phyloP scores from a whole-genome alignment of 2,329 filamentous ascomycete genomes.

The Aureobasidium sp. region DNA sequence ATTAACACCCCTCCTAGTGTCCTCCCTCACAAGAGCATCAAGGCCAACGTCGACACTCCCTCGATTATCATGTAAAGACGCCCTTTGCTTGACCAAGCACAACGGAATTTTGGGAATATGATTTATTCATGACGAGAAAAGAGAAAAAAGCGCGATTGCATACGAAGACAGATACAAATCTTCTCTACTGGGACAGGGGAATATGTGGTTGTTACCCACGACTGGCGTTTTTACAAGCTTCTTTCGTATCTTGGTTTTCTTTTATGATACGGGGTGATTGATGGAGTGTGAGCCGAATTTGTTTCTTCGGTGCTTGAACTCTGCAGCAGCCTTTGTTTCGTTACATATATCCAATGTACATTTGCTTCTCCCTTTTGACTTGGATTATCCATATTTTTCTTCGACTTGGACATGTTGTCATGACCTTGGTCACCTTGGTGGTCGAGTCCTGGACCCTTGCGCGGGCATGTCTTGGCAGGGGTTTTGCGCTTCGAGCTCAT shows the following conservation, averaged over 20 bases:
- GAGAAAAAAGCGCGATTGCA: constrained; percentile 10
- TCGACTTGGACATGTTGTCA: background rate
- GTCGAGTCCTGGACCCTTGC: background rate
- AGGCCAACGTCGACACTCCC: constrained; percentile 77
- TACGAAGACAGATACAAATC: background rate
- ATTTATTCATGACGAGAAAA: constrained; percentile 5
- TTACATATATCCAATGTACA: constrained; percentile 9
- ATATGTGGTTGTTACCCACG: constrained; percentile 1
- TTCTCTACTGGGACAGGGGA: background rate
- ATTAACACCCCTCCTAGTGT: constrained; percentile 48
- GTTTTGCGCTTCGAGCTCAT: background rate
- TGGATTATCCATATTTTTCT: background rate
- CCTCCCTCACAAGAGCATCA: constrained; percentile 97
- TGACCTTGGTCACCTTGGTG: background rate
- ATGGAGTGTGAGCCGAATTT: background rate
- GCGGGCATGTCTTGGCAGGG: background rate
- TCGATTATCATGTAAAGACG: constrained; percentile 24
- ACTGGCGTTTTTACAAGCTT: constrained; percentile 1
- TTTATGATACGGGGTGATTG: background rate
- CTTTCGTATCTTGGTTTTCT: constrained; percentile 3
- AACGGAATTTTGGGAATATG: constrained; percentile 6
- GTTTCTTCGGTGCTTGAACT: background rate
- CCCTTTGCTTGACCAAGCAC: background rate
- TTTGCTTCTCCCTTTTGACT: background rate
- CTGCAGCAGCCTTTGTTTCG: background rate